phyloP scores from a whole-genome alignment of 2,329 filamentous ascomycete genomes.

The Pestalotiopsis fici region DNA sequence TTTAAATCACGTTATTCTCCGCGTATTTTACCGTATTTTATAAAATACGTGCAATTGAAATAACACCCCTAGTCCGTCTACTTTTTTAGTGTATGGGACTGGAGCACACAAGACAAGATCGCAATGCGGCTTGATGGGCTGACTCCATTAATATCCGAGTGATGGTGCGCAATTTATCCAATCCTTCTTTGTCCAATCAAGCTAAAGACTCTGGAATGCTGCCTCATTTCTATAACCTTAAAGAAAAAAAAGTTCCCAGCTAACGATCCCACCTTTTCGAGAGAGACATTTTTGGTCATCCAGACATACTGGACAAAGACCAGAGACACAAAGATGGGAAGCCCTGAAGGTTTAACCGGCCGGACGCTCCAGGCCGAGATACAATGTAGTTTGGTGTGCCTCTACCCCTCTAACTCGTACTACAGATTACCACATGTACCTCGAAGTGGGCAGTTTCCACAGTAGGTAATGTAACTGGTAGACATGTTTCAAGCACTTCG shows the following conservation, averaged over 20 bases:
- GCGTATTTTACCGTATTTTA: too few species aligned
- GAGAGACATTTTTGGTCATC: neutral
- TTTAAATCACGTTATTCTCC: too few species aligned
- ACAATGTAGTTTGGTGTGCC: too few species aligned
- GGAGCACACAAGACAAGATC: too few species aligned
- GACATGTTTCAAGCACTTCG: neutral
- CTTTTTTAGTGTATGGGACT: too few species aligned
- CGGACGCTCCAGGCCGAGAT: neutral
- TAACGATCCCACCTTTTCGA: neutral
- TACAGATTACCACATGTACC: too few species aligned
- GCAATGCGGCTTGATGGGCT: neutral
- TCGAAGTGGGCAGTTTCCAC: neutral
- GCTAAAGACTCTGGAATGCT: neutral
- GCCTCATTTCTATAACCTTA: neutral
- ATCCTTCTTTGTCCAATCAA: neutral
- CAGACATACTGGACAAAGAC: neutral
- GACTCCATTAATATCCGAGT: neutral
- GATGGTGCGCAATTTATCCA: neutral
- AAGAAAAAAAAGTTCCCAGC: neutral
- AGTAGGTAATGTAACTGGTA: too few species aligned
- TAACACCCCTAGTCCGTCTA: too few species aligned
- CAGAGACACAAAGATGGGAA: neutral
- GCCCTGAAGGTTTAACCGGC: neutral
- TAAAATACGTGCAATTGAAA: too few species aligned
- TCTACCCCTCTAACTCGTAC: too few species aligned